Conservation (phyloP, 352 stramenopile genomes). For the Globisporangium emineosum region DNA sequence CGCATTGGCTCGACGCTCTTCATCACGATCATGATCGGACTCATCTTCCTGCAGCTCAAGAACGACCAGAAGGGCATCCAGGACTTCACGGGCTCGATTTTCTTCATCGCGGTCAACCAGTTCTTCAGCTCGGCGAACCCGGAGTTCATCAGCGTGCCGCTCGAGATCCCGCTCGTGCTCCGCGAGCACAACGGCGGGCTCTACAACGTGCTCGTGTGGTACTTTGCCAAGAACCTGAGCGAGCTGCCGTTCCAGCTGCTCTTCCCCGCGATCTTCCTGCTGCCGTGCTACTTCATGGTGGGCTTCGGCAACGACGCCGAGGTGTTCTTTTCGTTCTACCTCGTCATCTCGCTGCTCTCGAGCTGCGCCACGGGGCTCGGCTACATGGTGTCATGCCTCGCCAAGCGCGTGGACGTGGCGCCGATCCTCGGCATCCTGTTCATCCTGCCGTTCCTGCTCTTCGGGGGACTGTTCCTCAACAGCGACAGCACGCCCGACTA, state of each 20-base stretch:
- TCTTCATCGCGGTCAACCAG: conserved; percentile 38
- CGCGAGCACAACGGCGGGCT: conserved; percentile 33
- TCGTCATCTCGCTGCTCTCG: conserved; percentile 25
- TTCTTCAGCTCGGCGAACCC: conserved; percentile 29
- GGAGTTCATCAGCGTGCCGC: conserved; percentile 31
- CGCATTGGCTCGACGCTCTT: conserved; percentile 31
- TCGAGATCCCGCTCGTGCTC: conserved; percentile 35
- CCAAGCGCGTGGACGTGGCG: conserved; percentile 25
- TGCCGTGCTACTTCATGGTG: conserved; percentile 39
- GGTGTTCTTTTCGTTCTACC: conserved; percentile 35
- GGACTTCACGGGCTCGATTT: conserved; percentile 35
- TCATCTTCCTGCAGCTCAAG: conserved; percentile 35
- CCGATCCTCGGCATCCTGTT: conserved; percentile 30
- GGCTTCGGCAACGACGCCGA: conserved; percentile 30
- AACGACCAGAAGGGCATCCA: conserved; percentile 29
- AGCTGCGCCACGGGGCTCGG: conserved; percentile 24
- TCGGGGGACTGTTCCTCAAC: conserved; percentile 37
- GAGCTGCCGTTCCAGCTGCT: conserved; percentile 34
- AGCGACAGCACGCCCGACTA: conserved; percentile 26
- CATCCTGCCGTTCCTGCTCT: conserved; percentile 33
- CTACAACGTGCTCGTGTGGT: conserved; percentile 35
- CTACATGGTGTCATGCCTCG: conserved; percentile 34
- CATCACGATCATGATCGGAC: conserved; percentile 29
- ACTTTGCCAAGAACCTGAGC: conserved; percentile 38
- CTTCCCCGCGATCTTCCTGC: conserved; percentile 28